Conservation (phyloP, 164 flowering plant genomes). For the Magnolia changhungtana region DNA sequence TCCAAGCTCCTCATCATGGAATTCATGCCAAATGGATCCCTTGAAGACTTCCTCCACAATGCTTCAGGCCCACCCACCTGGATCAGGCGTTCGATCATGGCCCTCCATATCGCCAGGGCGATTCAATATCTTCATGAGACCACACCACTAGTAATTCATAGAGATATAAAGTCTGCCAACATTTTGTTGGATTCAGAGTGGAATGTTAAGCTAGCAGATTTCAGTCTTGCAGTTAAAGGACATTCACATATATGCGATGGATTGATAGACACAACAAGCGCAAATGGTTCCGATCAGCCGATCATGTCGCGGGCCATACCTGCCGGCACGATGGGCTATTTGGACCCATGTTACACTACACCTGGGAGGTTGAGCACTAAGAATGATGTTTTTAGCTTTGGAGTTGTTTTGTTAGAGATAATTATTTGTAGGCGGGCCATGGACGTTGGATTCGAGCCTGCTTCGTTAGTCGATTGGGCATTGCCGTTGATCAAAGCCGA, state of each 20-base stretch:
- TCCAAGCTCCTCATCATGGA: slow-evolving; percentile 54
- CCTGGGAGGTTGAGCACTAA: slow-evolving; percentile 54
- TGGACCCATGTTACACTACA: slow-evolving; percentile 61
- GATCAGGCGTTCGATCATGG: slow-evolving; percentile 44
- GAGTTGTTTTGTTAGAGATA: slow-evolving; percentile 65
- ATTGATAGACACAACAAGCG: not conserved
- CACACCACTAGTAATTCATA: slow-evolving; percentile 43
- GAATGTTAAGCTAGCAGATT: slow-evolving; percentile 58
- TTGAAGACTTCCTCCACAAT: slow-evolving; percentile 46
- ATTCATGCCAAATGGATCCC: slow-evolving; percentile 66
- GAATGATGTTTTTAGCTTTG: slow-evolving; percentile 65
- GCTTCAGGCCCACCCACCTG: slow-evolving; percentile 30
- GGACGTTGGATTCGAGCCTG: slow-evolving; percentile 34
- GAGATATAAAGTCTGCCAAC: slow-evolving; percentile 66
- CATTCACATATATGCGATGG: not conserved
- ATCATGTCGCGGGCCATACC: slow-evolving; percentile 27
- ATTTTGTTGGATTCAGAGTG: slow-evolving; percentile 52
- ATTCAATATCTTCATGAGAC: slow-evolving; percentile 45
- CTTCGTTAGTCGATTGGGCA: slow-evolving; percentile 41
- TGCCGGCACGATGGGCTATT: slow-evolving; percentile 77
- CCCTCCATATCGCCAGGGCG: slow-evolving; percentile 47
- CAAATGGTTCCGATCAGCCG: not conserved
- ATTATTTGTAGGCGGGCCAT: slow-evolving; percentile 49
- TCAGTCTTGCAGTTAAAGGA: slow-evolving; percentile 47
- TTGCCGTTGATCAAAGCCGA: slow-evolving; percentile 14